Base-by-base conservation (phyloP, 2,329 filamentous ascomycete species). In the Clonostachys solani region DNA sequence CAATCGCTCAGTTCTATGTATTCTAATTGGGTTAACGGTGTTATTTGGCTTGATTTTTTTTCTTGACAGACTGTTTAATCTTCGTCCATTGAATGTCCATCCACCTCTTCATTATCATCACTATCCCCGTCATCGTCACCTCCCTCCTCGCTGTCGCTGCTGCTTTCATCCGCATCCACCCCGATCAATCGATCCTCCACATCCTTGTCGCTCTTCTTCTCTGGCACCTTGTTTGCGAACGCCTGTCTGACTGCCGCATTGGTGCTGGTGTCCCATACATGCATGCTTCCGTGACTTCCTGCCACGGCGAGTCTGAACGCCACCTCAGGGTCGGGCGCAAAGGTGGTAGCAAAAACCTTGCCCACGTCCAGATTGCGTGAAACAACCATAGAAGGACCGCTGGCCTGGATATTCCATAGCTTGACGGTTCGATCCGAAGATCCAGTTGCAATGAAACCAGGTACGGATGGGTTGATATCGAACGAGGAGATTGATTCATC, bases 251-350 rank as follows among this genome's bases (percentile, higher is more conserved):
- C 90, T 23, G 87, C 86, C 13, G 81, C 82, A 64, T 99, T 99
- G 48, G 94, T 99, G 65, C 89, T 82, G 18, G 94, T 96, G 67
- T 97, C 92, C 94, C 94, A 99, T 46, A 99, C 84, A 64, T 95
- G 89, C 61, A 97, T 84, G 35, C 82, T 81, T 42, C 94, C 94
- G 72, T 95, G 95, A 74, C 92, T 97, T 47, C 94, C 94, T 7
- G 92, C 94, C 16, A 99, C 90, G 3, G 92, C 89, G 41, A 99
- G 77, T 46, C 94, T 80, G 78, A 97, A 99, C 19, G 89, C 88
- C 10, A 97, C 91, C 67, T 94, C 89, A 34, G 84, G 68, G 63
- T 99, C 94, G 1, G 94, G 92, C 5, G 88, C 94, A 65, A 97
- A 99, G 7, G 80, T 81, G 3, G 92, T 87, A 12, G 89, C 89